Base-by-base conservation (phyloP, 352 stramenopile species). In the Globisporangium paroecandrum region DNA sequence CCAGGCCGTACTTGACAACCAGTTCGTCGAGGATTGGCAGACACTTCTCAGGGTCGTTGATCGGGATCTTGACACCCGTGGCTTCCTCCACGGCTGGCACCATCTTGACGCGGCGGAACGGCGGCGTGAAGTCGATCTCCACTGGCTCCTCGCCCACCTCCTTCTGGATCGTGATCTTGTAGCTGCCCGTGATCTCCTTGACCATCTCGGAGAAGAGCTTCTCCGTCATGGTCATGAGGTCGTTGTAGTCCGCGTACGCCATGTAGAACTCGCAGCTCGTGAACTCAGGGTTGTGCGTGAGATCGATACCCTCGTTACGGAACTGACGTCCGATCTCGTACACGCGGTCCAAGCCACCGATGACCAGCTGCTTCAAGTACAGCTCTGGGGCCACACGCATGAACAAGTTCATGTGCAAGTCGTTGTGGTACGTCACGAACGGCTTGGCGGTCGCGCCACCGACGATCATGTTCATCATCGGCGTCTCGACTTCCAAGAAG, bases 311-410 rank as follows among this genome's bases (percentile, higher is more conserved):
- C 79, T 99, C 98, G 77, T 99, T 99, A 62, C 98, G 96, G 80
- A 99, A 99, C 74, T 99, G 98, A 13, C 97, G 92, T 43, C 97
- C 97, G 55, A 99, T 82, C 81, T 99, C 98, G 79, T 99, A 99
- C 24, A 99, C 98, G 60, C 93, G 87, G 61, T 99, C 95, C 36
- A 99, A 95, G 62, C 98, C 97, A 47, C 98, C 98, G 69, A 99
- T 98, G 29, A 99, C 93, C 22, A 99, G 76, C 64, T 98, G 83
- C 83, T 99, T 99, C 65, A 99, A 74, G 78, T 99, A 98, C 49
- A 99, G 81, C 78, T 99, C 97, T 1, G 97, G 98, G 20, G 97
- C 97, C 70, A 99, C 98, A 41, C 97, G 91, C 77, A 99, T 87
- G 55, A 95, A 98, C 46, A 99, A 72, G 76, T 98, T 93, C 89